phyloP scores from a whole-genome alignment of 108 stramenopile species.

The Stephanodiscus minutulus region DNA sequence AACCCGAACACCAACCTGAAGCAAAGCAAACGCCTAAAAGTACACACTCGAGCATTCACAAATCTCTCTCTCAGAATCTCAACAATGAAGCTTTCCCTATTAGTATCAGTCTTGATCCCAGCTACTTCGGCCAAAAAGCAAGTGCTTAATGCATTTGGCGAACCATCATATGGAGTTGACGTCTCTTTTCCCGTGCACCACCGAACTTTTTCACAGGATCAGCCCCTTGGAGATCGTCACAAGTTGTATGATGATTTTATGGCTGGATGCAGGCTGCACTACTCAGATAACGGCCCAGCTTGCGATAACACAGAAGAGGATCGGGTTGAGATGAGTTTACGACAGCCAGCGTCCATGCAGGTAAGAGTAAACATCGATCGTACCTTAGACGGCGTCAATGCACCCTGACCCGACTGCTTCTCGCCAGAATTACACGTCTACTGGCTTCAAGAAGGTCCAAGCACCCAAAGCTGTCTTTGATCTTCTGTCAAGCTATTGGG shows the following conservation, averaged over 20 bases:
- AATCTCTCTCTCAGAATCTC: not conserved
- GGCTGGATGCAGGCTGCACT: conserved; percentile 72
- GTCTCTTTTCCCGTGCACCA: conserved; percentile 84
- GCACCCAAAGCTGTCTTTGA: conserved; percentile 64
- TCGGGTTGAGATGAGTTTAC: conserved; percentile 70
- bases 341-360: conserved; percentile 82
- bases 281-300: conserved; percentile 33
- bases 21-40: too few species aligned
- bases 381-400: not conserved
- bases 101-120: conserved; percentile 20
- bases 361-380: conserved; percentile 24
- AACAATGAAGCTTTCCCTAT: conserved; percentile 40
- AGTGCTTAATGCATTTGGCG: conserved; percentile 42
- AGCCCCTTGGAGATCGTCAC: conserved; percentile 56
- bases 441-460: conserved; percentile 79
- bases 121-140: conserved; percentile 12
- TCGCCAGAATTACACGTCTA: conserved; percentile 69
- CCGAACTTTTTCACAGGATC: conserved; percentile 21
- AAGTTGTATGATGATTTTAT: conserved; percentile 77
- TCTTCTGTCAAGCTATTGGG: conserved; percentile 65
- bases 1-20: too few species aligned
- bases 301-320: conserved; percentile 71
- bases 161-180: conserved; percentile 71
- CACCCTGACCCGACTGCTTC: not conserved
- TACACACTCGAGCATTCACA: too few species aligned